Evolutionary conservation across 805 yeast genomes (phyloP).

Genomic region (Diddensiella transvaalensis): DNA sequence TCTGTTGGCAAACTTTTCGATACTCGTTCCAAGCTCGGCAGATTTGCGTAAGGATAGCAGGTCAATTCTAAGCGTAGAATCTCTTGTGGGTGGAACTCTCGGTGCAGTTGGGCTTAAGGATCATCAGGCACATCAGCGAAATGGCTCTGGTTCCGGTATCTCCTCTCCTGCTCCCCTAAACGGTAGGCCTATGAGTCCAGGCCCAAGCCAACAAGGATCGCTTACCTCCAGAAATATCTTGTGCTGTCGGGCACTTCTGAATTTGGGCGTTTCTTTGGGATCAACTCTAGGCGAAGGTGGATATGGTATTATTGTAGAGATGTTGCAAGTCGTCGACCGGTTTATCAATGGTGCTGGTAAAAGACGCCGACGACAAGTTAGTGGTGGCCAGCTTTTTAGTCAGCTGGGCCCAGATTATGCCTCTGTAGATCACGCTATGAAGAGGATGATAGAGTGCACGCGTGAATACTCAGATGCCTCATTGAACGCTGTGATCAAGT

Average conservation of each 20-base stretch:
- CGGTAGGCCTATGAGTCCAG: not conserved
- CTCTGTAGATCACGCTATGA: conserved; percentile 50
- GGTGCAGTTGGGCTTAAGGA: conserved; percentile 14
- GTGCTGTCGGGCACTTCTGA: conserved; percentile 73
- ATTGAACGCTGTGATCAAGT: conserved; percentile 44
- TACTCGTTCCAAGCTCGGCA: conserved; percentile 16
- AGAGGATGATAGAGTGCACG: conserved; percentile 63
- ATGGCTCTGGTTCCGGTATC: not conserved
- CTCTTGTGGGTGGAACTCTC: conserved; percentile 22
- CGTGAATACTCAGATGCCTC: conserved; percentile 50
- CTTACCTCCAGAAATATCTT: conserved; percentile 66
- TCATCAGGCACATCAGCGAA: conserved; percentile 4
- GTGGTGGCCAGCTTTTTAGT: conserved; percentile 15
- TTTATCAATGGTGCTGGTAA: conserved; percentile 17
- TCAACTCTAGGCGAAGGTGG: conserved; percentile 53
- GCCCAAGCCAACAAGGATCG: not conserved
- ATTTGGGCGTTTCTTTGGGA: conserved; percentile 79
- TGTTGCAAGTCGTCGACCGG: conserved; percentile 40
- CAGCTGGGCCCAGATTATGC: conserved; percentile 44
- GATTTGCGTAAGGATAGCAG: not conserved
- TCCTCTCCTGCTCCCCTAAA: not conserved
- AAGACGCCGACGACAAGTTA: conserved; percentile 6
- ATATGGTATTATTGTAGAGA: conserved; percentile 61
- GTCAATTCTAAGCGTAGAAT: conserved; percentile 18
- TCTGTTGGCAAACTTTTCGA: conserved; percentile 31